Conservation (phyloP, 306 rosid species). For the Senna siamea region DNA sequence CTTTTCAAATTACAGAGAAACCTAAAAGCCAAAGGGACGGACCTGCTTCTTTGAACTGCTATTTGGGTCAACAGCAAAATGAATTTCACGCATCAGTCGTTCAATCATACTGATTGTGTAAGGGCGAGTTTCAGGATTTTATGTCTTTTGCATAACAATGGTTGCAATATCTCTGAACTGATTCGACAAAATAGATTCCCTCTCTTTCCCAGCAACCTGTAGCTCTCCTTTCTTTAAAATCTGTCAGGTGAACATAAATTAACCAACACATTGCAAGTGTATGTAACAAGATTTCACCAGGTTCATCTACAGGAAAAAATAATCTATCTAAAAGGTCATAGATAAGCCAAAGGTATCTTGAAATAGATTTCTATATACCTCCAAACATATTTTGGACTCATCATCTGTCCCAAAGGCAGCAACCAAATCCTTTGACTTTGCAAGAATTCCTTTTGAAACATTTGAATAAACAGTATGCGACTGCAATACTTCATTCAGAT, state of each 20-base stretch:
- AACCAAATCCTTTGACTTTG: conserved; percentile 79
- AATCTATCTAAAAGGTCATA: not conserved
- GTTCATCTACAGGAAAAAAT: not conserved
- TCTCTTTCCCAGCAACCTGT: conserved; percentile 96
- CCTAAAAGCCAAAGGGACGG: not conserved
- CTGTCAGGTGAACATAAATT: conserved; percentile 37
- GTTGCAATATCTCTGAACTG: conserved; percentile 98
- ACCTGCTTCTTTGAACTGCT: conserved; percentile 92
- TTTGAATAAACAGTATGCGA: conserved; percentile 84
- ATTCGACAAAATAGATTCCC: conserved; percentile 81
- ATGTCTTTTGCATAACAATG: conserved; percentile 93
- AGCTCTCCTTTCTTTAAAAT: conserved; percentile 92
- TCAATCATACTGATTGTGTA: conserved; percentile 96
- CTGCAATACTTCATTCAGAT: conserved; percentile 90
- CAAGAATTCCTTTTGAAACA: conserved; percentile 94
- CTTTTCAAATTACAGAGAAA: not conserved
- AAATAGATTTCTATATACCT: too few species aligned
- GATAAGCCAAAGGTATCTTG: not conserved
- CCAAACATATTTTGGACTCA: conserved; percentile 73
- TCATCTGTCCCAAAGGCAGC: conserved; percentile 88
- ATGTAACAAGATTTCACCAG: too few species aligned
- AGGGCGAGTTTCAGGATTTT: conserved; percentile 91
- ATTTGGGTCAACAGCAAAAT: conserved; percentile 87
- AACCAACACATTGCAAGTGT: too few species aligned
- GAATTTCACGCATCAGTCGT: conserved; percentile 86